Percentiles rank a stretch among this genome's conserved stretches.
phyloP scores from a whole-genome alignment of 331 rosid species.

The Rosa hybrid region DNA sequence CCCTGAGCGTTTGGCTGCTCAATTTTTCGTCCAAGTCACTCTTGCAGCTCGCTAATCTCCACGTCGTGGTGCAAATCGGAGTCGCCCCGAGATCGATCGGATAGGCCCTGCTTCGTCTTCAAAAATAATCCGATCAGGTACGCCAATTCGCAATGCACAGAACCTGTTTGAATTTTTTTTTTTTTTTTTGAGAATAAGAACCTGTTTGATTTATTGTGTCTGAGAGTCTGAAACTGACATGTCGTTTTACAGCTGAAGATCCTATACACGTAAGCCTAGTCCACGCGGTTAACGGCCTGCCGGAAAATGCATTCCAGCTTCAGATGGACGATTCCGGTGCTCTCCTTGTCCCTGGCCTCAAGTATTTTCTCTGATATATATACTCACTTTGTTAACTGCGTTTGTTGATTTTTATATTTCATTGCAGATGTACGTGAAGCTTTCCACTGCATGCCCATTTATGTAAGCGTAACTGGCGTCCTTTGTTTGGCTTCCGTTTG shows the following conservation, averaged over 20 bases:
- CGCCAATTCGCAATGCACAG: too few relatives aligned
- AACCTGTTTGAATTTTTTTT: too few relatives aligned
- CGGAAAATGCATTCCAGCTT: constrained; percentile 51
- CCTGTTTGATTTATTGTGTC: constrained; percentile 11
- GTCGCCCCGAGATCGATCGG: constrained; percentile 29
- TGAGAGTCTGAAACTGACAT: neutral
- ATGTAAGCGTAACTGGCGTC: too few relatives aligned
- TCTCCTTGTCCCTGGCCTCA: neutral
- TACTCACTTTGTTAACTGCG: neutral
- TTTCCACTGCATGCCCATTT: constrained; percentile 28
- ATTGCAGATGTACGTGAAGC: constrained; percentile 43
- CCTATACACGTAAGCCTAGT: constrained; percentile 36
- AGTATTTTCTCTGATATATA: constrained; percentile 7
- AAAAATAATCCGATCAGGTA: constrained; percentile 29
- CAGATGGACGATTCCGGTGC: constrained; percentile 39
- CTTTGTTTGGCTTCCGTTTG: too few relatives aligned
- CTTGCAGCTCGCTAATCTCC: constrained; percentile 57
- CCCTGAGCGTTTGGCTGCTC: constrained; percentile 35
- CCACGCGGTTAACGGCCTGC: constrained; percentile 54
- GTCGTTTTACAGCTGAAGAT: constrained; percentile 48
- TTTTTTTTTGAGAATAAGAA: neutral
- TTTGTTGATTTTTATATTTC: constrained; percentile 3
- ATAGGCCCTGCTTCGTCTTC: constrained; percentile 63
- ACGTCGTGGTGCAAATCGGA: constrained; percentile 35
- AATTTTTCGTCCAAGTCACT: too few relatives aligned